Base-by-base conservation (phyloP, 2,329 filamentous ascomycete species). In the Juglanconis sp. region DNA sequence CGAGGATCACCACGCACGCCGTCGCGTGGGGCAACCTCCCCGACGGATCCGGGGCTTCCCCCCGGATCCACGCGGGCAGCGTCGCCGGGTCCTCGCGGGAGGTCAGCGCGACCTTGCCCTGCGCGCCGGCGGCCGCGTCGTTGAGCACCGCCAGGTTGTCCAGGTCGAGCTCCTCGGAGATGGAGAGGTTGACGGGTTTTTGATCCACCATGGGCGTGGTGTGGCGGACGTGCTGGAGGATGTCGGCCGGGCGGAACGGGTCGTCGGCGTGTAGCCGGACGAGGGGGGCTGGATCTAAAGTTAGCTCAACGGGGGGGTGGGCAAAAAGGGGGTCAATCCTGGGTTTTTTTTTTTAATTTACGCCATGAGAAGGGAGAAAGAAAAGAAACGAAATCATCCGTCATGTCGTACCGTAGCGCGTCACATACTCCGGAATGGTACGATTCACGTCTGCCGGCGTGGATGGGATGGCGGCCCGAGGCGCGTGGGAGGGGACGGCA, bases 241-340 rank as follows among this genome's bases (percentile, higher is more conserved):
- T 56, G 46, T 72, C 70, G 55, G 68, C 64, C 3, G 70, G 71
- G 24, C 63, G 67, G 49, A 67, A 73, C 1, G 67, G 68, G 35
- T 73, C 71, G 7, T 72, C 65, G 2, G 70, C 70, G 59, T 73
- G 70, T 32, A 73, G 64, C 71, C 70, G 71, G 1, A 72, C 48
- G 9, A 73, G 57, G 13, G 71, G 71, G 15, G 70, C 71, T 72
- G 61, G 5, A 17, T 44, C 24, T 24, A 24, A 24, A 24, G 24
- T 24, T 24, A 24, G 24, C 24, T 24, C 24, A 24, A 24, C 24
- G 24, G 24, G 24, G 24, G 24, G 24, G 24, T 24, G 24, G 24
- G 24, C 24, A 24, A 24, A 24, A 24, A 24, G 24, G 24, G 2
- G 2, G 24, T 24, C 24, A 24, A 24, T 24, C 24, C 24, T 24